Evolutionary conservation across 208 protist genomes (phyloP), one percentile per base, ranked within the genome.

Genomic region (Acanthamoeba royreba): DNA sequence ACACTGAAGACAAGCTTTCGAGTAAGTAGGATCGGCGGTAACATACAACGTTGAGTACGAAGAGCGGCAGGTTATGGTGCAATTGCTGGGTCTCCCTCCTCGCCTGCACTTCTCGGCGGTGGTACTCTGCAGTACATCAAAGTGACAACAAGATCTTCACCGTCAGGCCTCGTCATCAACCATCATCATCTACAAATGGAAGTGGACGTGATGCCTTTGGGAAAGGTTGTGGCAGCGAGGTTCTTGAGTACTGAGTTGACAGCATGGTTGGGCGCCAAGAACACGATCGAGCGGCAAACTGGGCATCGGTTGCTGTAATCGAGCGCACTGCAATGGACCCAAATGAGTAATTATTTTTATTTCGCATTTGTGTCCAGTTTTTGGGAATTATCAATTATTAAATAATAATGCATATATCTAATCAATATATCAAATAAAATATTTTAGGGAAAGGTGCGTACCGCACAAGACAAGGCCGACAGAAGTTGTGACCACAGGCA

Each of bases 261-360:
- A n/a, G 77, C 45, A 38, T 86, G 77, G 43, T 55, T 86, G 17
- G 77, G 77, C 77, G 46, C 46, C 42, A 86, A n/a, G 43, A 40
- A 86, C 28, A 86, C 45, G 11, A n/a, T 33, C 4, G 40, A 5
- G 13, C 77, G 40, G n/a, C 77, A 86, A 4, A 86, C 46, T 5
- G 77, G 77, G 31, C 77, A 86, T 28, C 46, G 13, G n/a, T 47
- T 47, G 77, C 40, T 86, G 77, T 86, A 86, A n/a, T 86, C 77
- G 15, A 86, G 31, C 8, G 77, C 77, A 7, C 77, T 86, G 43
- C 22, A 2, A 86, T 13, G 11, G 19, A 77, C 31, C 22, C 11
- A n/a, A 77, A 33, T 77, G n/a, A 77, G 13, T 77, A 11, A 35
- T 77, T 77, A 77, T 17, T 33, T 77, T 33, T 33, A 77, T 13